Conservation (phyloP, 208 protist species). For the Leishmania guyanensis region DNA sequence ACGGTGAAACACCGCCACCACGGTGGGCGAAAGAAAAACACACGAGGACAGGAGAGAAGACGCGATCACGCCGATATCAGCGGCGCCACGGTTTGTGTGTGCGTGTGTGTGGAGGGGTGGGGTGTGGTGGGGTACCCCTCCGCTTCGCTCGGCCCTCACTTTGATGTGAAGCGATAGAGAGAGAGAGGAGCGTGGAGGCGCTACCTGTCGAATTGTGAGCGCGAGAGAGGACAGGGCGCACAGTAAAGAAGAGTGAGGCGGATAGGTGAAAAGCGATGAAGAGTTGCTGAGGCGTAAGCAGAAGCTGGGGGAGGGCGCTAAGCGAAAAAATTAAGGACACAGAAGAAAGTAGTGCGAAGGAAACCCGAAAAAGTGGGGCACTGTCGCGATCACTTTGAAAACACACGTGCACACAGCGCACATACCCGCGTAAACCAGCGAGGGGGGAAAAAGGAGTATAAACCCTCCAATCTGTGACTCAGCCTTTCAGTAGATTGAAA, state of each 20-base stretch:
- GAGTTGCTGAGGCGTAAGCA: background rate
- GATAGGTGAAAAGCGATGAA: background rate
- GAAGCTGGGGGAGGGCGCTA: background rate
- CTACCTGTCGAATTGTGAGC: constrained; percentile 12
- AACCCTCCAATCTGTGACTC: background rate
- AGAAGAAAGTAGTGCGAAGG: background rate
- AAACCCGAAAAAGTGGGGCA: background rate
- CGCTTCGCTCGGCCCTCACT: background rate
- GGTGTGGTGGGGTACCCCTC: background rate
- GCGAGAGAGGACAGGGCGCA: constrained; percentile 19
- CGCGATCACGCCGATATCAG: background rate
- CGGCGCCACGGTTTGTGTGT: background rate
- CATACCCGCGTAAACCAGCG: background rate
- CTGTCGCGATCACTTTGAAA: background rate
- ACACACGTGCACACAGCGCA: background rate
- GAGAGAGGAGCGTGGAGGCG: background rate
- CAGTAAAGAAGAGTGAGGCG: constrained; percentile 1
- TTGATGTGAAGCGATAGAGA: background rate
- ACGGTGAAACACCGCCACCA: background rate
- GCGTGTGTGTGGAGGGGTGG: background rate
- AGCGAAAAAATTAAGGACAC: background rate
- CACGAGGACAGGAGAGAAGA: background rate
- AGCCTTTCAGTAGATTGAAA: background rate
- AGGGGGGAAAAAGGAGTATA: background rate
- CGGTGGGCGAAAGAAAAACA: background rate